Evolutionary conservation across 108 stramenopile species (phyloP), one percentile per base, ranked within the genome.

Genomic region (Fistulifera solaris): DNA sequence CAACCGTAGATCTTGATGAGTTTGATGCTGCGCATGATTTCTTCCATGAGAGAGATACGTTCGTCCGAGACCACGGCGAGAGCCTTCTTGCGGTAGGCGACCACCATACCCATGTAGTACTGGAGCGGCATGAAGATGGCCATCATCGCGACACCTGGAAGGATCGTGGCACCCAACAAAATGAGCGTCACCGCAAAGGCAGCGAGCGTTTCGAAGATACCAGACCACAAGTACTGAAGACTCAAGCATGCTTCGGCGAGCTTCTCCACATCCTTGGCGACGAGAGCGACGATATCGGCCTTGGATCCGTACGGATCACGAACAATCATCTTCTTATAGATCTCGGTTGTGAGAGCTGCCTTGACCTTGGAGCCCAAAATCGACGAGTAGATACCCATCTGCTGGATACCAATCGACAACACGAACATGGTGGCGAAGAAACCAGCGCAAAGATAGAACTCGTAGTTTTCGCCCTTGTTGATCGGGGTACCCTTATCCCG

Each of bases 1-100:
- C 94, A 96, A 15, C 85, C 83, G 45, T 93, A 90, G 77, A 87
- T 86, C 59, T 96, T 96, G 51, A 96, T 71, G 41, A 82, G 78
- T 48, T 85, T 67, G 57, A 96, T 93, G 27, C 94, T 91, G 65
- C 89, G 89, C 35, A 96, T 35, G 11, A 85, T 86, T 68, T 96
- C 96, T 54, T 95, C 95, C 40, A 77, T 72, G n/a, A n/a, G n/a
- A n/a, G n/a, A n/a, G n/a, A n/a, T n/a, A n/a, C n/a, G n/a, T n/a
- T n/a, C n/a, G n/a, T n/a, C n/a, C n/a, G n/a, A 90, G 87, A 74
- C 94, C 95, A n/a, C n/a, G n/a, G n/a, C n/a, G n/a, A n/a, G n/a
- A n/a, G n/a, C n/a, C n/a, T n/a, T n/a, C 53, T 54, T 54, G 27
- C 53, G 53, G 31, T 31, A 54, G n/a, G 53, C 53, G 19, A 54